These are phyloP conservation scores for Aspergillus felis DNA, from an alignment of 2,329 filamentous ascomycete genomes.

Conservation along the genomic window DNA sequence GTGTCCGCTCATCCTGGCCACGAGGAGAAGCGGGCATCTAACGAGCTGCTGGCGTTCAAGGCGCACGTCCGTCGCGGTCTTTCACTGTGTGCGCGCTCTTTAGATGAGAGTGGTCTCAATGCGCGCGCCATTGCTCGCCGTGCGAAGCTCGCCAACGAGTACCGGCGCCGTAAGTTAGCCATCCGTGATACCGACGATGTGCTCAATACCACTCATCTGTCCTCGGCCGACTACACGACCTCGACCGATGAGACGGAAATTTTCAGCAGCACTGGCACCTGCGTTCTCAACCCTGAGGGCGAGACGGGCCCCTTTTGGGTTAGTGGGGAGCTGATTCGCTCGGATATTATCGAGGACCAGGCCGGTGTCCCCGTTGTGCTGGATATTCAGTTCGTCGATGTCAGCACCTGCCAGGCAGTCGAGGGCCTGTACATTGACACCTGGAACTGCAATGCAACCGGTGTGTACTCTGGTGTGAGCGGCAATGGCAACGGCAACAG, in stretches of 20 bases:
- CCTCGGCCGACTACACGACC: slow-evolving; percentile 21
- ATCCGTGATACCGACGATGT: slow-evolving; percentile 33
- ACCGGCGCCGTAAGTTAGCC: slow-evolving; percentile 14
- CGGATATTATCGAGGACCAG: slow-evolving; percentile 34
- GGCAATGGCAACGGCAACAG: slow-evolving; percentile 26
- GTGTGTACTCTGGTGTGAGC: slow-evolving; percentile 27
- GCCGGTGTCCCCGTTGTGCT: slow-evolving; percentile 35
- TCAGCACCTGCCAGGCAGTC: slow-evolving; percentile 38
- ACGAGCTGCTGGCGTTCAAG: slow-evolving; percentile 15
- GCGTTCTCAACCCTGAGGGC: slow-evolving; percentile 49
- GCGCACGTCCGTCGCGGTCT: slow-evolving; percentile 16
- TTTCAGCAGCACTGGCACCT: slow-evolving; percentile 32
- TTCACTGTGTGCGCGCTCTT: slow-evolving; percentile 15
- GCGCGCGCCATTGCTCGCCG: slow-evolving; percentile 22
- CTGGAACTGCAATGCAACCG: slow-evolving; percentile 35
- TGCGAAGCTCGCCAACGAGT: slow-evolving; percentile 11
- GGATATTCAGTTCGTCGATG: slow-evolving; percentile 39
- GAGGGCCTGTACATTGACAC: slow-evolving; percentile 31
- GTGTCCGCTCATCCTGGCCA: slow-evolving; percentile 2
- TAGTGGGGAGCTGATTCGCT: slow-evolving; percentile 35
- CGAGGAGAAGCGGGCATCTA: slow-evolving; percentile 5
- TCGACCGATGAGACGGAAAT: slow-evolving; percentile 19
- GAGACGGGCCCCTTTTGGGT: slow-evolving; percentile 47
- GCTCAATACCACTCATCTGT: slow-evolving; percentile 37
- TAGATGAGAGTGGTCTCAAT: slow-evolving; percentile 20